Conservation (phyloP, 768 basidiomycete species). For the Tylopilus cervinicoccineus region DNA sequence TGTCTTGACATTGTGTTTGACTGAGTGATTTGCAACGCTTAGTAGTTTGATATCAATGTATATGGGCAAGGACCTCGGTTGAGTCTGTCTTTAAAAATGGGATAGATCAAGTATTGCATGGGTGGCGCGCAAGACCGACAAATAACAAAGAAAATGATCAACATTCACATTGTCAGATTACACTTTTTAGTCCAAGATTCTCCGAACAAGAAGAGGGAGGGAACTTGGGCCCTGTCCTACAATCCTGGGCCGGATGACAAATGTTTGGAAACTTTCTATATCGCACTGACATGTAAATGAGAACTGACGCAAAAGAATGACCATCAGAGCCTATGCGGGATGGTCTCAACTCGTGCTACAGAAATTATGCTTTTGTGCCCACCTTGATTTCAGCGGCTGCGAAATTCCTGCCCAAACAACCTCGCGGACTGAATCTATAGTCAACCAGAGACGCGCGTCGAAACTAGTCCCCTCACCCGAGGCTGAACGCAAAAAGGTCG, state of each 20-base stretch:
- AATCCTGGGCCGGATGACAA: constrained; percentile 59
- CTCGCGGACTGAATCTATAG: constrained; percentile 43
- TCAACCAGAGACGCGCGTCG: constrained; percentile 7
- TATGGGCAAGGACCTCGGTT: neutral
- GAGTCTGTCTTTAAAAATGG: too few relatives aligned
- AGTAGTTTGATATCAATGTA: constrained; percentile 3
- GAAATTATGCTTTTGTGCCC: constrained; percentile 13
- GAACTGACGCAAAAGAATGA: constrained; percentile 52
- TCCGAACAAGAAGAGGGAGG: constrained; percentile 49
- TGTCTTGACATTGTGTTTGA: constrained; percentile 11
- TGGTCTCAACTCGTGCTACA: constrained; percentile 13
- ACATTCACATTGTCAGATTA: neutral
- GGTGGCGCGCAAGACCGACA: neutral
- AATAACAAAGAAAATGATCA: neutral
- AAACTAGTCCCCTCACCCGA: constrained; percentile 40
- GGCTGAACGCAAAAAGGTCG: constrained; percentile 54
- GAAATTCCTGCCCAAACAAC: constrained; percentile 58
- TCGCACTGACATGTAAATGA: constrained; percentile 47
- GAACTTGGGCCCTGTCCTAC: constrained; percentile 51
- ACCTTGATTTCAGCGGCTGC: constrained; percentile 61
- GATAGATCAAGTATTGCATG: too few relatives aligned
- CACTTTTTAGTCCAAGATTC: constrained; percentile 17
- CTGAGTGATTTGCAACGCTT: constrained; percentile 1
- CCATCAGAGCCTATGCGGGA: constrained; percentile 34
- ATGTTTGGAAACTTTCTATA: constrained; percentile 63